These are phyloP conservation scores for Cryptococcus sp. DNA, from an alignment of 1,284 basidiomycete species.

Conservation along the genomic window DNA sequence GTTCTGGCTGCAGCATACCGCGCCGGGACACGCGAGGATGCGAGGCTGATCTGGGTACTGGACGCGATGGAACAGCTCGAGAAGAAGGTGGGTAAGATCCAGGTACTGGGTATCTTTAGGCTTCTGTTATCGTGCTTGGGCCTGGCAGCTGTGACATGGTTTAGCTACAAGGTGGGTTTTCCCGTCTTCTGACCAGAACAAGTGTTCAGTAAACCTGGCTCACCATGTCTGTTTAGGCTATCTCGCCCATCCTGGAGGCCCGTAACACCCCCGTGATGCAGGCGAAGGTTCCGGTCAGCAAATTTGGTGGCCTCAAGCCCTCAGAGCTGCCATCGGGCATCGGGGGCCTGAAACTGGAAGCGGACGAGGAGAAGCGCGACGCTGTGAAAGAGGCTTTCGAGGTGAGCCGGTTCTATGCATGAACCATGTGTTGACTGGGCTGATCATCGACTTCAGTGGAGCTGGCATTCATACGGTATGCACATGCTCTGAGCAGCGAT, in stretches of 20 bases:
- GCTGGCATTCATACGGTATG: constrained; percentile 73
- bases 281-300: constrained; percentile 5
- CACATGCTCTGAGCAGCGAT: too few species aligned
- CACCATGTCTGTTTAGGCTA: background rate
- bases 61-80: constrained; percentile 8
- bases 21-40: background rate
- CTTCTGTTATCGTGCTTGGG: constrained; percentile 11
- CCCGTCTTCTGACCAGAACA: background rate
- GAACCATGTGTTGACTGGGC: background rate
- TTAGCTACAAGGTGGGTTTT: constrained; percentile 15
- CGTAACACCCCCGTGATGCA: constrained; percentile 1
- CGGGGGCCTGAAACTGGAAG: constrained; percentile 32
- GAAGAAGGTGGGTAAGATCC: constrained; percentile 12
- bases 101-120: constrained; percentile 6
- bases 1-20: background rate
- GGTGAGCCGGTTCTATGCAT: constrained; percentile 55
- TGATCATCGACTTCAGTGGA: constrained; percentile 55
- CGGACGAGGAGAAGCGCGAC: constrained; percentile 62
- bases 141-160: constrained; percentile 15
- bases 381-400: constrained; percentile 73
- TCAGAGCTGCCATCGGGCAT: constrained; percentile 12
- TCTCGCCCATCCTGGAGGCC: constrained; percentile 6
- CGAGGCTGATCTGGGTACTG: background rate
- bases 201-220: background rate
- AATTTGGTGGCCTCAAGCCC: constrained; percentile 14